Percentiles rank a stretch among this genome's conserved stretches.
Conservation (phyloP, 345 rosid species). For the Syzygium oleosum region DNA sequence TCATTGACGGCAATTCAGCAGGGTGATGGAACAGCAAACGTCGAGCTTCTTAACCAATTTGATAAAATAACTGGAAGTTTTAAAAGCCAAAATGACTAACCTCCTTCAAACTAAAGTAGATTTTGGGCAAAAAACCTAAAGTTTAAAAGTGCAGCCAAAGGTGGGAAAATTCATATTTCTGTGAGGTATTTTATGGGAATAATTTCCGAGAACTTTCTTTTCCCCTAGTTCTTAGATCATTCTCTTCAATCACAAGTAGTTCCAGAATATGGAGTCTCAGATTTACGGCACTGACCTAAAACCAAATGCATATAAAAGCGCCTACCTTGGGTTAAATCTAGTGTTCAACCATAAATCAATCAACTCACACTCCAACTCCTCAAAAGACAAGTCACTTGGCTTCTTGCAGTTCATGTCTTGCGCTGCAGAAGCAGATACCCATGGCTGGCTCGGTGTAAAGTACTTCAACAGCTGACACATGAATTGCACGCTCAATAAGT, state of each 20-base stretch:
- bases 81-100: not conserved
- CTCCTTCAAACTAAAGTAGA: not conserved
- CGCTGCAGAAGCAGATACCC: constrained; percentile 32
- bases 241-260: not conserved
- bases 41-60: not conserved
- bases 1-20: not conserved
- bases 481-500: constrained; percentile 2
- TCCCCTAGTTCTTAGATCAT: not conserved
- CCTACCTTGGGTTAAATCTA: constrained; percentile 68
- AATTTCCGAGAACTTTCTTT: not conserved
- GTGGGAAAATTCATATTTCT: not conserved
- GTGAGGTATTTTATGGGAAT: not conserved
- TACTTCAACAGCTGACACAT: constrained; percentile 45
- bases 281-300: not conserved
- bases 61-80: not conserved
- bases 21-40: not conserved
- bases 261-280: not conserved
- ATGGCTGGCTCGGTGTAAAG: constrained; percentile 44
- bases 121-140: not conserved
- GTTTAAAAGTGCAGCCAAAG: not conserved
- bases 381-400: constrained; percentile 34
- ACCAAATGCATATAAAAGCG: constrained; percentile 8
- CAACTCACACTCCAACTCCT: constrained; percentile 52
- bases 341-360: constrained; percentile 39
- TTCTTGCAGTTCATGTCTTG: constrained; percentile 1